Evolutionary conservation across 2,329 filamentous ascomycete genomes (phyloP).

Genomic region (Teratosphaeria gauchensis): DNA sequence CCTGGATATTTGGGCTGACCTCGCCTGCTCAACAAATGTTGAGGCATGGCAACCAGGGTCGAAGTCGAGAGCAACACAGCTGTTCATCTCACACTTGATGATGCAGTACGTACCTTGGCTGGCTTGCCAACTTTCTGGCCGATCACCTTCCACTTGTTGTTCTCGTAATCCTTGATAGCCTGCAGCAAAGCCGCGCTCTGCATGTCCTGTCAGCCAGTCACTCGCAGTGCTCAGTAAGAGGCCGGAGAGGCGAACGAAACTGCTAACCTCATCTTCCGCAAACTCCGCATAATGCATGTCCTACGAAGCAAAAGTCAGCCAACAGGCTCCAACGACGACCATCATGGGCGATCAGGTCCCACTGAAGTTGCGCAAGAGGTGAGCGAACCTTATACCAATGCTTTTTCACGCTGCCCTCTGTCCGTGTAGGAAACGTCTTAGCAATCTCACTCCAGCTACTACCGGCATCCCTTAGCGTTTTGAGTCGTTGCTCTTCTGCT

Average conservation of each 20-base stretch:
- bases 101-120: constrained; percentile 60
- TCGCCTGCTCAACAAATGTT: not conserved
- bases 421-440: constrained; percentile 90
- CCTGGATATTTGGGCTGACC: not conserved
- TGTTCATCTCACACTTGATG: not conserved
- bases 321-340: not conserved
- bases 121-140: constrained; percentile 96
- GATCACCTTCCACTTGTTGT: constrained; percentile 97
- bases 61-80: not conserved
- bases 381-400: constrained; percentile 82
- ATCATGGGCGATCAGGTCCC: not conserved
- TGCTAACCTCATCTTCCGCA: constrained; percentile 82
- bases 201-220: constrained; percentile 15
- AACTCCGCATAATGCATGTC: constrained; percentile 99
- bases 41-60: not conserved
- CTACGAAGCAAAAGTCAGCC: constrained; percentile 36
- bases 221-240: constrained; percentile 7
- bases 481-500: constrained; percentile 82
- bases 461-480: constrained; percentile 86
- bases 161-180: constrained; percentile 97
- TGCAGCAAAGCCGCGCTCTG: constrained; percentile 72
- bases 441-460: constrained; percentile 97
- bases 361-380: not conserved
- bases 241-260: constrained; percentile 30
- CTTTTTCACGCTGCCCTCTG: constrained; percentile 97